Evolutionary conservation across 371 early-diverging fungal species (phyloP).

Genomic region (Mucor mucedo): DNA sequence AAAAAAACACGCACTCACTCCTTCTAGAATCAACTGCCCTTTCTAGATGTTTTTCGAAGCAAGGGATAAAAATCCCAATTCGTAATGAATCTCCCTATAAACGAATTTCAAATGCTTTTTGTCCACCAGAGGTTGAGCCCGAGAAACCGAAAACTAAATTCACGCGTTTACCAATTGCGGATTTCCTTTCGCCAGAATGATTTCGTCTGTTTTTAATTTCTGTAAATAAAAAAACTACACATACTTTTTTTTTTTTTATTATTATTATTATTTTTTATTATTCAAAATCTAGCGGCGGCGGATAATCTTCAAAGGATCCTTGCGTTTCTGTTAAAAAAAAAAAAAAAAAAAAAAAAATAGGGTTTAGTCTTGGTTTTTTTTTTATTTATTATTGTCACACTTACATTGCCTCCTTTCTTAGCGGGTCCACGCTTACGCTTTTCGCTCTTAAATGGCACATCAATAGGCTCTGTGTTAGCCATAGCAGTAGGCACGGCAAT

Average conservation of each 20-base stretch:
- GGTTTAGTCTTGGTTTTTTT: neutral
- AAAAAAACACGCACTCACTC: neutral
- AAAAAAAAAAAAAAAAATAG: neutral
- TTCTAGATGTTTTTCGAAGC: conserved; percentile 68
- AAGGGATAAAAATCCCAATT: conserved; percentile 71
- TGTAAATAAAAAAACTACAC: neutral
- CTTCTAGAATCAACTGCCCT: conserved; percentile 62
- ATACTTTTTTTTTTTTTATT: conserved; percentile 17
- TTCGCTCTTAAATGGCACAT: conserved; percentile 40
- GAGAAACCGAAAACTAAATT: conserved; percentile 2
- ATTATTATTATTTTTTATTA: conserved; percentile 4
- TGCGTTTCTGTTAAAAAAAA: conserved; percentile 51
- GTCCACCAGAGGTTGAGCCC: neutral
- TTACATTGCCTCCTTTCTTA: conserved; percentile 26
- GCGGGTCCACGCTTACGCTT: conserved; percentile 33
- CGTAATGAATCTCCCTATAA: conserved; percentile 31
- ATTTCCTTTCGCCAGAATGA: conserved; percentile 19
- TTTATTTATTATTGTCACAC: conserved; percentile 10
- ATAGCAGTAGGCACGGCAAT: conserved; percentile 52
- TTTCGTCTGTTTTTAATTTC: neutral
- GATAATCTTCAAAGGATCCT: conserved; percentile 63
- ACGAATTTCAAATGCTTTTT: neutral
- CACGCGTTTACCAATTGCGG: conserved; percentile 22
- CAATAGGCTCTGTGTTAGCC: conserved; percentile 18
- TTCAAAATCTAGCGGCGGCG: conserved; percentile 27